A percentile compares a stretch with the other conserved stretches of the same genome.
These are phyloP conservation scores for Furcasterigmium furcatum DNA, from an alignment of 2,329 filamentous ascomycete genomes.

Conservation along the genomic window DNA sequence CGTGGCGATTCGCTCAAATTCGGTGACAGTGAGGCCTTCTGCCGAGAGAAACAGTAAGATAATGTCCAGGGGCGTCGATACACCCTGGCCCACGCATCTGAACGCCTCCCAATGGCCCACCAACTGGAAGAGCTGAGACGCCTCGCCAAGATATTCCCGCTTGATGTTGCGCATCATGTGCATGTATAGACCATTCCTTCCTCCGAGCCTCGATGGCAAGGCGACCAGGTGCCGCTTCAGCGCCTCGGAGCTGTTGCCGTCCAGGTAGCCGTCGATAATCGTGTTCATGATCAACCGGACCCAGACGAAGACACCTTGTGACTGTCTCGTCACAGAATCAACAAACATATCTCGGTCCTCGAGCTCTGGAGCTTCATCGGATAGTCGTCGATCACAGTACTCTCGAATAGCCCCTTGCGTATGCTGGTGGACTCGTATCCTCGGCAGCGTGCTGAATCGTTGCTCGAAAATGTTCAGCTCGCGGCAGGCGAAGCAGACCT, in stretches of 20 bases:
- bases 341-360: background rate
- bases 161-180: background rate
- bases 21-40: too few relatives aligned
- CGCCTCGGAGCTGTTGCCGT: background rate
- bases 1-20: background rate
- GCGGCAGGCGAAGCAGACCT: constrained; percentile 6
- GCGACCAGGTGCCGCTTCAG: background rate
- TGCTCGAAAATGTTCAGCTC: constrained; percentile 1
- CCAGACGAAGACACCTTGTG: constrained; percentile 4
- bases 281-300: background rate
- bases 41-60: background rate
- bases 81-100: too few relatives aligned
- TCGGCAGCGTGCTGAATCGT: background rate
- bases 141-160: background rate
- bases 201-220: background rate
- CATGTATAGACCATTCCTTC: background rate
- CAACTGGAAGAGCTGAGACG: background rate
- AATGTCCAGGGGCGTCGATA: background rate
- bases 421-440: background rate
- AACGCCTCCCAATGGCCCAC: background rate
- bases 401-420: background rate
- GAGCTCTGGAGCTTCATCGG: background rate
- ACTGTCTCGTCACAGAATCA: background rate
- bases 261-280: background rate
- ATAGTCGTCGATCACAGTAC: background rate